phyloP scores from a whole-genome alignment of 129 eudicot genomes.

The Escallonia rubra region DNA sequence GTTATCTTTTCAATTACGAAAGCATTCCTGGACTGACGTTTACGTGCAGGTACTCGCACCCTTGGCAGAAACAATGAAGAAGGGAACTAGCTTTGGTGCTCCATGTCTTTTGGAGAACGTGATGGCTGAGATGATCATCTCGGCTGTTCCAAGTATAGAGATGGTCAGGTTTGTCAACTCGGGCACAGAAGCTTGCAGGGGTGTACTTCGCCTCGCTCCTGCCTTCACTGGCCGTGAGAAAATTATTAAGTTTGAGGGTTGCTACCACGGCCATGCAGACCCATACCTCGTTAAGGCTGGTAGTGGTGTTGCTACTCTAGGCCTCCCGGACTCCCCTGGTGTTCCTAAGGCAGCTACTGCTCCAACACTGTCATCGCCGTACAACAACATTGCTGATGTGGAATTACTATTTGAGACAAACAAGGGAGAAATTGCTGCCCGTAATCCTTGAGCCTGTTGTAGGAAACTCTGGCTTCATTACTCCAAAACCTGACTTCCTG shows the following conservation, averaged over 20 bases:
- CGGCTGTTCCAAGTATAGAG: constrained; percentile 91
- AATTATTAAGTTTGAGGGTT: constrained; percentile 81
- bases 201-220: constrained; percentile 67
- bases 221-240: constrained; percentile 71
- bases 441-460: constrained; percentile 86
- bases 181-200: constrained; percentile 94
- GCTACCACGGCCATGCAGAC: constrained; percentile 92
- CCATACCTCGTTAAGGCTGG: constrained; percentile 89
- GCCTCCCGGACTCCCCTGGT: constrained; percentile 94
- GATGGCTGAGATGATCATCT: constrained; percentile 73
- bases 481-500: constrained; percentile 67
- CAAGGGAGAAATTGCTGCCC: constrained; percentile 89
- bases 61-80: constrained; percentile 91
- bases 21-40: not conserved
- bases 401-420: constrained; percentile 45
- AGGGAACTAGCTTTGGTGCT: constrained; percentile 99
- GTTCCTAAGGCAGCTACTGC: constrained; percentile 71
- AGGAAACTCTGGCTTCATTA: constrained; percentile 86
- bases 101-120: constrained; percentile 88
- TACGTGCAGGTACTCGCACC: constrained; percentile 69
- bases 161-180: constrained; percentile 97
- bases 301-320: constrained; percentile 91
- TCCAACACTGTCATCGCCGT: constrained; percentile 71
- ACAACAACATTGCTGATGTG: constrained; percentile 56
- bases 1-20: not conserved